Percentiles rank a stretch among this genome's conserved stretches.
Conservation (phyloP, 2,329 filamentous ascomycete species). For the Beauveria sp. region DNA sequence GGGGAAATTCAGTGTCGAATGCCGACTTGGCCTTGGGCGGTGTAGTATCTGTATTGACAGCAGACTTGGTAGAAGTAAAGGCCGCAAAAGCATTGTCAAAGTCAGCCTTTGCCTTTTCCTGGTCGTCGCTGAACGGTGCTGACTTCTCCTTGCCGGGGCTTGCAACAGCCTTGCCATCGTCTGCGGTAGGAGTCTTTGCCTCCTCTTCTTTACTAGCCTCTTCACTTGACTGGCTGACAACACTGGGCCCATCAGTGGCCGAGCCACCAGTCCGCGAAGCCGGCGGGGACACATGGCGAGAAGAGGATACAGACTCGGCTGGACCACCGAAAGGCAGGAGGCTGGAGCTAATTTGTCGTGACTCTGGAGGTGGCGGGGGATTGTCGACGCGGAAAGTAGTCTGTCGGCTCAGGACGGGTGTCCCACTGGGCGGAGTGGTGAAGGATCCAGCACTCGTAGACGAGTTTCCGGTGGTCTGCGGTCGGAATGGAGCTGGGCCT, state of each 20-base stretch:
- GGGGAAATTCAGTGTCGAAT: constrained; percentile 79
- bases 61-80: constrained; percentile 52
- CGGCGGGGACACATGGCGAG: constrained; percentile 69
- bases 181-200: not conserved
- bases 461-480: constrained; percentile 51
- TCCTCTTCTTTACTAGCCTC: constrained; percentile 15
- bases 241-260: constrained; percentile 14
- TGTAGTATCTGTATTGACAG: constrained; percentile 31
- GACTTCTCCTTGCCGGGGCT: constrained; percentile 10
- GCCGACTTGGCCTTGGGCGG: constrained; percentile 37
- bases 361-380: constrained; percentile 57
- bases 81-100: constrained; percentile 81
- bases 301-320: constrained; percentile 65
- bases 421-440: constrained; percentile 47
- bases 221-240: constrained; percentile 15
- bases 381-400: constrained; percentile 49
- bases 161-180: constrained; percentile 8
- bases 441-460: constrained; percentile 44
- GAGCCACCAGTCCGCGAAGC: constrained; percentile 48
- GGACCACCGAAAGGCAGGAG: constrained; percentile 64
- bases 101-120: constrained; percentile 64
- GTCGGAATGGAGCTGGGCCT: constrained; percentile 35
- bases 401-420: constrained; percentile 57
- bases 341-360: constrained; percentile 69
- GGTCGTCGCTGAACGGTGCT: constrained; percentile 44